Evolutionary conservation across 2,329 filamentous ascomycete species (phyloP), one percentile per base, ranked within the genome.

Genomic region (Aspergillus pseudoglaucus): DNA sequence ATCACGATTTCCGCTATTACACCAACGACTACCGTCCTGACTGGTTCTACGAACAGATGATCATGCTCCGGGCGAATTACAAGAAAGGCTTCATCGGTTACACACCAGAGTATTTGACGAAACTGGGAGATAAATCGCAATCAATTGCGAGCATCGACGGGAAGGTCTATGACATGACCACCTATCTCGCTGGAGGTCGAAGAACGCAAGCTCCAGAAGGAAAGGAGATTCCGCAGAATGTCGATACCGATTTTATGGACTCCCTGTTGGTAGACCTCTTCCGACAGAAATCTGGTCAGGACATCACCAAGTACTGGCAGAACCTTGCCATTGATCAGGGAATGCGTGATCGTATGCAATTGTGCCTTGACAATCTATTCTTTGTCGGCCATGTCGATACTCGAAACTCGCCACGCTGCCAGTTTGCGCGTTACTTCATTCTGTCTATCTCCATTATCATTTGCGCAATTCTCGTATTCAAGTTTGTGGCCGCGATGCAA

Each of bases 401-500:
- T 2, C 80, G 93, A 75, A 90, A 87, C 70, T 96, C 91, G 1
- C 70, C 82, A 1, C 82, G 82, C 51, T 98, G 93, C 73, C 76
- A 86, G 54, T 97, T 98, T 63, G 83, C 93, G 22, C 84, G 85
- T 50, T 98, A 97, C 69, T 82, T 98, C 55, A 78, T 97, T 17
- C 78, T 98, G 32, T 87, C 86, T 3, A 84, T 98, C 45, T 90
- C 91, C 0, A 77, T 89, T 55, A 58, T 96, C 49, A 76, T 98
- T 40, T 86, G 84, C 58, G 78, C 79, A 41, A 84, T 98, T 52
- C 91, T 98, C 58, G 82, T 79, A 15, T 94, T 97, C 82, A 98
- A 98, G 68, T 98, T 98, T 75, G 79, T 97, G 56, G 94, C 94
- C 27, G 93, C 93, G 6, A 78, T 98, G 49, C 93, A 98, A 63